phyloP scores from a whole-genome alignment of 163 green algal species.

The Chlamydomonas reinhardtii region DNA sequence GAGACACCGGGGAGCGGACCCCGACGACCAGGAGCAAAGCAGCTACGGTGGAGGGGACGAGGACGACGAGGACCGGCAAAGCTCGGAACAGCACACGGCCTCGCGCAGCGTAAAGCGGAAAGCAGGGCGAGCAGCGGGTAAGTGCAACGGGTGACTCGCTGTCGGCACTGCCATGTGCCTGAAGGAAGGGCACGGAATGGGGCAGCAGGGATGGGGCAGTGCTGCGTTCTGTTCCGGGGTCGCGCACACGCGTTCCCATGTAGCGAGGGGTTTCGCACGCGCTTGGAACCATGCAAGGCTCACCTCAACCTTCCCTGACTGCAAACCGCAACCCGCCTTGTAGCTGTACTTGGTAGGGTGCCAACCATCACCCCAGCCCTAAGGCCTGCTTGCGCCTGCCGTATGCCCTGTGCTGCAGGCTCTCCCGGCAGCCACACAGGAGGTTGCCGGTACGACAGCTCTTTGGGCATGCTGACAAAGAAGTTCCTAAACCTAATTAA shows the following conservation, averaged over 20 bases:
- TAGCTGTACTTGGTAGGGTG: too few relatives aligned
- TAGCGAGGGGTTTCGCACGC: too few relatives aligned
- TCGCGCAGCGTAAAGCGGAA: slow-evolving; percentile 36
- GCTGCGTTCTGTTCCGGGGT: too few relatives aligned
- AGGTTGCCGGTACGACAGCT: slow-evolving; percentile 78
- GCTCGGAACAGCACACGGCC: slow-evolving; percentile 33
- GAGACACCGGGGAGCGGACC: not conserved
- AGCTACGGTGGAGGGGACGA: slow-evolving; percentile 33
- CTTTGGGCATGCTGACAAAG: slow-evolving; percentile 91
- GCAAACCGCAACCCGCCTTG: too few relatives aligned
- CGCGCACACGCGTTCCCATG: too few relatives aligned
- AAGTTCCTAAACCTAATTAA: slow-evolving; percentile 95
- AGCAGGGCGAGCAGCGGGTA: slow-evolving; percentile 27
- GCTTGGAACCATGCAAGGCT: too few relatives aligned
- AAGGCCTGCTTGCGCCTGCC: not conserved
- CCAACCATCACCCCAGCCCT: too few relatives aligned
- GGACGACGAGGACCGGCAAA: slow-evolving; percentile 36
- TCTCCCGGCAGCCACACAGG: slow-evolving; percentile 21
- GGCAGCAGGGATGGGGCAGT: too few relatives aligned
- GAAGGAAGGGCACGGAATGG: not conserved
- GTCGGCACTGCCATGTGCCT: not conserved
- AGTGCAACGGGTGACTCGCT: not conserved
- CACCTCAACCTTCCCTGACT: too few relatives aligned
- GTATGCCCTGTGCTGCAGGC: slow-evolving; percentile 7
- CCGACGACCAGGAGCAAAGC: slow-evolving; percentile 41